A percentile compares a stretch with the other conserved stretches of the same genome.
Evolutionary conservation across 1,139 yeast genomes (phyloP).

Genomic region (Kodamaea fungicola): DNA sequence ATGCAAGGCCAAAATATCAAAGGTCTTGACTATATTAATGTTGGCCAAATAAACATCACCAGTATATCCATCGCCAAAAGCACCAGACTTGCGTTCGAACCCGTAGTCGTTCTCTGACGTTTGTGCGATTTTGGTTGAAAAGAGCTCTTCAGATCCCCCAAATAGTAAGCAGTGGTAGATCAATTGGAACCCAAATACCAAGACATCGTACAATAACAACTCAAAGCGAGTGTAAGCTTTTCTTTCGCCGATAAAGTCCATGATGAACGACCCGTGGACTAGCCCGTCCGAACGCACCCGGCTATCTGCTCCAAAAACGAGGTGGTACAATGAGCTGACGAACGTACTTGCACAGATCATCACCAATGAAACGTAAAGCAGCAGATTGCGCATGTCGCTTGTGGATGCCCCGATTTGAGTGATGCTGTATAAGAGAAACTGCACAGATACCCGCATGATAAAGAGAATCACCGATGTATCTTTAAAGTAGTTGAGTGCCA

Average conservation of each 20-base stretch:
- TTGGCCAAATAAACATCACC: conserved; percentile 35
- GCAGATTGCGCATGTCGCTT: conserved; percentile 24
- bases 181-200: conserved; percentile 27
- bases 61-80: conserved; percentile 35
- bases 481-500: conserved; percentile 31
- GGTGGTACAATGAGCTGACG: conserved; percentile 25
- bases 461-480: conserved; percentile 34
- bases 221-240: conserved; percentile 25
- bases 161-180: conserved; percentile 28
- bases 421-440: conserved; percentile 29
- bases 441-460: conserved; percentile 24
- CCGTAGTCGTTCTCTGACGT: conserved; percentile 8
- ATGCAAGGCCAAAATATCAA: not conserved
- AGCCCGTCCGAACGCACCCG: conserved; percentile 16
- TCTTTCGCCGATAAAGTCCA: conserved; percentile 43
- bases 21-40: conserved; percentile 23
- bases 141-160: conserved; percentile 27
- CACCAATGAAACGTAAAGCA: conserved; percentile 15
- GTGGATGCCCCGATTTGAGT: conserved; percentile 18
- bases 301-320: conserved; percentile 26
- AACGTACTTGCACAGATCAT: conserved; percentile 24
- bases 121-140: conserved; percentile 12
- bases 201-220: conserved; percentile 26
- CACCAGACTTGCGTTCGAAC: conserved; percentile 14
- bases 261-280: conserved; percentile 34